Evolutionary conservation across 768 basidiomycete species (phyloP).

Genomic region (Mycena belliarum): DNA sequence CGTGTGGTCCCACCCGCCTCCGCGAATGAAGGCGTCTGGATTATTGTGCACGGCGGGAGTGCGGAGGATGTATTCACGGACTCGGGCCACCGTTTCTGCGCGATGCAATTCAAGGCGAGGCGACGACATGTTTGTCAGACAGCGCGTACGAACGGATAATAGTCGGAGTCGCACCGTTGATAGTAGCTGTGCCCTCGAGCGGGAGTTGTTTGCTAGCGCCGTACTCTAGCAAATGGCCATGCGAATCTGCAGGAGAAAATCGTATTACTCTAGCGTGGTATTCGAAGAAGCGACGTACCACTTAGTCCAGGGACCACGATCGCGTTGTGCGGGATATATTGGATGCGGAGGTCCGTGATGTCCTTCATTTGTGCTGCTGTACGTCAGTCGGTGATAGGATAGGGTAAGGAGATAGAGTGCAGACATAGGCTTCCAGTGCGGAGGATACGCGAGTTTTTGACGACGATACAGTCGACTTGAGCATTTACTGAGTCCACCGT

Average conservation of each 20-base stretch:
- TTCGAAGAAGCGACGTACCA: slow-evolving; percentile 39
- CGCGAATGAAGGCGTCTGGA: slow-evolving; percentile 69
- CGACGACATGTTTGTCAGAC: neutral
- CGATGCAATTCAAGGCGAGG: neutral
- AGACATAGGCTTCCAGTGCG: slow-evolving; percentile 51
- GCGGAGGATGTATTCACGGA: slow-evolving; percentile 58
- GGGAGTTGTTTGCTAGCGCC: slow-evolving; percentile 66
- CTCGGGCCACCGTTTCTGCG: slow-evolving; percentile 46
- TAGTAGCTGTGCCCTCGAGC: slow-evolving; percentile 60
- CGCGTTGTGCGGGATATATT: slow-evolving; percentile 30
- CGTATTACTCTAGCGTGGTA: neutral
- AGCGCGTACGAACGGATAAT: neutral
- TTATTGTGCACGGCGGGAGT: slow-evolving; percentile 58
- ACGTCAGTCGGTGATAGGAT: neutral
- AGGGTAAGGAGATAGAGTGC: slow-evolving; percentile 12
- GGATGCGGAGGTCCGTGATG: slow-evolving; percentile 6
- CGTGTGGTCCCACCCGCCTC: slow-evolving; percentile 95
- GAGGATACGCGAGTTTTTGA: slow-evolving; percentile 48
- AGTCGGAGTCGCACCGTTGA: slow-evolving; percentile 45
- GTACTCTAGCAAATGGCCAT: slow-evolving; percentile 82
- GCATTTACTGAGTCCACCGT: slow-evolving; percentile 61
- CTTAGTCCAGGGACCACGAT: slow-evolving; percentile 74
- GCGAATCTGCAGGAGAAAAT: slow-evolving; percentile 55
- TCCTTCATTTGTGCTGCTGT: slow-evolving; percentile 34
- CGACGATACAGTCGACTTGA: slow-evolving; percentile 61